Evolutionary conservation across 2,329 filamentous ascomycete species (phyloP).

Genomic region (Cladosporium sp.): DNA sequence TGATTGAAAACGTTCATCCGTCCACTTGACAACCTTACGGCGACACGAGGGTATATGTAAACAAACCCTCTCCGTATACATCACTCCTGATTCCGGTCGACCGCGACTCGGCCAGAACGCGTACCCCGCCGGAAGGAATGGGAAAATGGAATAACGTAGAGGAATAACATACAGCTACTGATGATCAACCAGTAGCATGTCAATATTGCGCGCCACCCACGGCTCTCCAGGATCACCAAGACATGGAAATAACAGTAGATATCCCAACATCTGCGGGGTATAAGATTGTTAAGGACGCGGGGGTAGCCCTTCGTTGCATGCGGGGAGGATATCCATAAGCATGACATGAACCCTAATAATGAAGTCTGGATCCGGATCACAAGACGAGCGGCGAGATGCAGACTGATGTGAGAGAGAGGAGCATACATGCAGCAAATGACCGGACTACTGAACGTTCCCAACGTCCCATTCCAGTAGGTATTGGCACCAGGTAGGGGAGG

Average conservation of each 20-base stretch:
- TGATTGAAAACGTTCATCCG: too few relatives aligned
- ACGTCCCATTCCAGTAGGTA: too few relatives aligned
- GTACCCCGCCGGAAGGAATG: slow-evolving; percentile 8
- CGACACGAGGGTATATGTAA: too few relatives aligned
- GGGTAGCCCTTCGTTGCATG: background rate
- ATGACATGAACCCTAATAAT: background rate
- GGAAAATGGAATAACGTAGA: background rate
- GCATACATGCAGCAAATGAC: too few relatives aligned
- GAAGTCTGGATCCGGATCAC: slow-evolving; percentile 1
- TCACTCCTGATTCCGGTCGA: slow-evolving; percentile 5
- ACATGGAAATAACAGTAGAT: slow-evolving; percentile 10
- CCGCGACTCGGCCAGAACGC: slow-evolving; percentile 6
- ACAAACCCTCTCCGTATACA: too few relatives aligned
- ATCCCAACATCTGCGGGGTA: slow-evolving; percentile 6
- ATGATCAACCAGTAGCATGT: background rate
- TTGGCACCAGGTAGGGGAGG: too few relatives aligned
- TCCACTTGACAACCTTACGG: too few relatives aligned
- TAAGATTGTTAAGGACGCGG: background rate
- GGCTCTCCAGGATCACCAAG: background rate
- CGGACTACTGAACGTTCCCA: too few relatives aligned
- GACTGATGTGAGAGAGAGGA: background rate
- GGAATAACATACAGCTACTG: too few relatives aligned
- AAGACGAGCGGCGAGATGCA: background rate
- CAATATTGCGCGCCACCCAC: slow-evolving; percentile 3
- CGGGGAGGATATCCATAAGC: background rate